Base-by-base conservation (phyloP, 1,284 basidiomycete species). In the Mycosarcoma mackinlayi region DNA sequence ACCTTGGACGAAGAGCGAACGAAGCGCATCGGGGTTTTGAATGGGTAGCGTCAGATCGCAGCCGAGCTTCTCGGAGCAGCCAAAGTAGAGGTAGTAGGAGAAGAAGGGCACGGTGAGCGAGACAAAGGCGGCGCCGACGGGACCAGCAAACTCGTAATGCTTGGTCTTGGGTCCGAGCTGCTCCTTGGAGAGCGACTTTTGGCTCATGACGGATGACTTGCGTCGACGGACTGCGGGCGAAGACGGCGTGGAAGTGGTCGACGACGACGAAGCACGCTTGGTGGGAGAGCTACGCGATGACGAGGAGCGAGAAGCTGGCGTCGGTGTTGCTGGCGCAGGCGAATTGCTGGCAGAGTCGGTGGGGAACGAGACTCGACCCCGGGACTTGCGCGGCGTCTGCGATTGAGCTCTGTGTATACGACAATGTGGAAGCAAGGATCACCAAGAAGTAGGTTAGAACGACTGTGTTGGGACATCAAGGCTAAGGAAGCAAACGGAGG, bases 71-170 rank as follows among this genome's bases (percentile, higher is more conserved):
- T 94, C 92, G 73, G 91, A 92, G 84, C 94, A 97, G 18, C 87
- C 88, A 83, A 91, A 94, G 84, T 89, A 94, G 64, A 97, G 88
- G 3, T 87, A 87, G 79, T 96, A 96, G 27, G 89, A 86, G 67
- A 89, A 84, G 70, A 89, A 74, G 1, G 94, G 94, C 3, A 93
- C 90, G 19, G 87, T 85, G 46, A 92, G 44, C 16, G 89, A 88
- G 77, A 97, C 87, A 64, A 89, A 85, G 38, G 90, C 79, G 0
- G 93, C 91, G 19, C 94, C 93, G 4, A 88, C 86, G 3, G 92
- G 92, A 0, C 94, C 94, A 55, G 92, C 84, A 83, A 97, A 97
- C 82, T 96, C 93, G 82, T 89, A 92, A 44, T 87, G 84, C 0
- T 85, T 88, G 19, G 85, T 84, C 45, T 75, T 76, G 19, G 85